Evolutionary conservation across 2,329 filamentous ascomycete species (phyloP), one percentile per base, ranked within the genome.

Genomic region (Penicillium griseofulvum): DNA sequence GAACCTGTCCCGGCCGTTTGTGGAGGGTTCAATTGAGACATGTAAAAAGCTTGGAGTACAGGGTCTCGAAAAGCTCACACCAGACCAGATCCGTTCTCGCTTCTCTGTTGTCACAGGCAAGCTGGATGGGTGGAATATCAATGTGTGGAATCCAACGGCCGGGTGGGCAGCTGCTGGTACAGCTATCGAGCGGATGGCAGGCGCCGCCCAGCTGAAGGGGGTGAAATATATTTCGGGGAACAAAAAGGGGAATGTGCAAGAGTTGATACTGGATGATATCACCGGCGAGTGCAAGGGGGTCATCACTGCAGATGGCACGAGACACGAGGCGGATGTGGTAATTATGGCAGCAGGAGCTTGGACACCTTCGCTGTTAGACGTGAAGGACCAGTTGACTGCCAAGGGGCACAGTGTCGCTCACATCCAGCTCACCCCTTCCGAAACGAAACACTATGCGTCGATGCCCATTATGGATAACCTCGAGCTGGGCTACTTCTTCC

Each of bases 101-200:
- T 59, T 47, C 8, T 52, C 58, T 29, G 53, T 56, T n/a, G 49
- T 64, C 7, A 60, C 38, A 1, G 60, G 63, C 0, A 48, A 53
- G 5, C 24, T 65, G 1, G 52, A 61, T 39, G 63, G 57, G 1
- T 64, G 63, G 63, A 65, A 62, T 44, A 49, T 47, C 28, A 55
- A 56, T 17, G 53, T 62, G 11, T 65, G 59, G 63, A 64, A 61
- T 41, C 57, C 62, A 22, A 54, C 28, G 1, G 59, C 59, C 31
- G 62, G 61, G 16, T 64, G 63, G 61, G 61, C 54, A 17, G 48
- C 54, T 49, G 49, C 60, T 11, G 55, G 58, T 1, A 36, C 60
- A 26, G 63, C 58, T 14, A 16, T 66, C 31, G 44, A 48, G 28
- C 45, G 50, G 16, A 56, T 64, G 54, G 64, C 61, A 3, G 29